phyloP scores from a whole-genome alignment of 1,139 yeast species.

The Zygoascus hellenicus region DNA sequence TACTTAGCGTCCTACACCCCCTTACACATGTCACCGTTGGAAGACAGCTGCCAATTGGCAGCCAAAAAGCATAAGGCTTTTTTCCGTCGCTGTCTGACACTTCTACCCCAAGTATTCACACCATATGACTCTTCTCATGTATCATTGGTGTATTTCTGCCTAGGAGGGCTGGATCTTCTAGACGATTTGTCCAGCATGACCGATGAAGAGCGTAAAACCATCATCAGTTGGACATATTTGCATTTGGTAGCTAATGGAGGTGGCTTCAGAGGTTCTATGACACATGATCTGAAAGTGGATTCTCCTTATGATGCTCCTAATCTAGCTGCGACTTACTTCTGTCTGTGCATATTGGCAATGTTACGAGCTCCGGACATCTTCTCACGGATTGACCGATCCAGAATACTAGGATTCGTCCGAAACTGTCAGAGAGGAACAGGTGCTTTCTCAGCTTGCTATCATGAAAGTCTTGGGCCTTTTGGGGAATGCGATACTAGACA shows the following conservation, averaged over 20 bases:
- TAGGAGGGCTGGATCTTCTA: slow-evolving; percentile 56
- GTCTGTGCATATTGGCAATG: slow-evolving; percentile 38
- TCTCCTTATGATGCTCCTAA: slow-evolving; percentile 49
- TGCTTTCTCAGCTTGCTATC: slow-evolving; percentile 47
- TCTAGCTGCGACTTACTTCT: slow-evolving; percentile 55
- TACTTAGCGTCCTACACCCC: too few species aligned
- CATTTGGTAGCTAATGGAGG: slow-evolving; percentile 41
- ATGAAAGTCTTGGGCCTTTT: slow-evolving; percentile 33
- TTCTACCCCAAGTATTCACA: slow-evolving; percentile 34
- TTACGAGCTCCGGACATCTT: slow-evolving; percentile 40
- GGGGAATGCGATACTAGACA: slow-evolving; percentile 72
- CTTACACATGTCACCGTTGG: too few species aligned
- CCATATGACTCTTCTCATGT: slow-evolving; percentile 55
- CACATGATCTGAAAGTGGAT: slow-evolving; percentile 30
- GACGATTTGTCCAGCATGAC: slow-evolving; percentile 34
- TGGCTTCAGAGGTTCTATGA: slow-evolving; percentile 53
- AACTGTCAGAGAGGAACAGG: slow-evolving; percentile 57
- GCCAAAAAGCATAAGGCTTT: slow-evolving; percentile 24
- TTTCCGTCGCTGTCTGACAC: slow-evolving; percentile 30
- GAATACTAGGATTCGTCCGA: slow-evolving; percentile 46
- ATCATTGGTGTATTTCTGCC: slow-evolving; percentile 59
- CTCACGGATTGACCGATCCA: slow-evolving; percentile 38
- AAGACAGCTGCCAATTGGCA: too few species aligned
- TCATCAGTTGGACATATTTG: slow-evolving; percentile 45
- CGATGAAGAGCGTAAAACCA: slow-evolving; percentile 26